Conservation (phyloP, 345 rosid species). For the Combretum micranthum region DNA sequence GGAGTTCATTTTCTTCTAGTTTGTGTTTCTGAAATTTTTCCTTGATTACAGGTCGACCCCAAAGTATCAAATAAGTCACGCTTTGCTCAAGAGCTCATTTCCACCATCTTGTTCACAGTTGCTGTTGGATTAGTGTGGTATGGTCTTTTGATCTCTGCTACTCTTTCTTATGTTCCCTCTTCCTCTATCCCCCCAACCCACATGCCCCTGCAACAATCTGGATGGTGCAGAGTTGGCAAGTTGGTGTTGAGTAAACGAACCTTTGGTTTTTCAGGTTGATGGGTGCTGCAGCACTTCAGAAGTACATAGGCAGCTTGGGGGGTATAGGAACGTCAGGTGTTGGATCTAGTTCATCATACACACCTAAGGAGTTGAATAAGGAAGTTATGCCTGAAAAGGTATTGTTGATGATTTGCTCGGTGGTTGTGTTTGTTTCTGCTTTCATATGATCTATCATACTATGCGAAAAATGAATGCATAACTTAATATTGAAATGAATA, state of each 20-base stretch:
- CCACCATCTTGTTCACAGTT: constrained; percentile 80
- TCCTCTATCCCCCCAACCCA: no score
- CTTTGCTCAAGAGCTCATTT: constrained; percentile 85
- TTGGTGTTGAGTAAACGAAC: neutral
- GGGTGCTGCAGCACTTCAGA: constrained; percentile 97
- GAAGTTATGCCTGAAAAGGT: constrained; percentile 97
- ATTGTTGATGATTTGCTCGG: neutral
- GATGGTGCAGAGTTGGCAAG: neutral
- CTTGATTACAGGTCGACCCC: constrained; percentile 61
- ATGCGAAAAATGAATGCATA: no score
- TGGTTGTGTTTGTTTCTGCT: neutral
- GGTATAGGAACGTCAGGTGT: constrained; percentile 97
- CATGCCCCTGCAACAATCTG: no score
- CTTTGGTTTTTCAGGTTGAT: constrained; percentile 55
- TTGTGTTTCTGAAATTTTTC: constrained; percentile 3
- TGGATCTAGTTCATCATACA: constrained; percentile 90
- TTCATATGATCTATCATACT: no score
- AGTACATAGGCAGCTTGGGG: constrained; percentile 87
- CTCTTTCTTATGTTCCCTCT: neutral
- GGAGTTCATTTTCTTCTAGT: neutral
- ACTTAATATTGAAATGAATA: no score
- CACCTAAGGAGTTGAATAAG: constrained; percentile 85
- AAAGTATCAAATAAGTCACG: constrained; percentile 75
- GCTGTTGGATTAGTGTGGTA: constrained; percentile 90
- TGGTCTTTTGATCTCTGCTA: constrained; percentile 8